Percentiles rank a stretch among this genome's conserved stretches.
Evolutionary conservation across 768 basidiomycete species (phyloP).

Genomic region (Panaeolus cyanescens): DNA sequence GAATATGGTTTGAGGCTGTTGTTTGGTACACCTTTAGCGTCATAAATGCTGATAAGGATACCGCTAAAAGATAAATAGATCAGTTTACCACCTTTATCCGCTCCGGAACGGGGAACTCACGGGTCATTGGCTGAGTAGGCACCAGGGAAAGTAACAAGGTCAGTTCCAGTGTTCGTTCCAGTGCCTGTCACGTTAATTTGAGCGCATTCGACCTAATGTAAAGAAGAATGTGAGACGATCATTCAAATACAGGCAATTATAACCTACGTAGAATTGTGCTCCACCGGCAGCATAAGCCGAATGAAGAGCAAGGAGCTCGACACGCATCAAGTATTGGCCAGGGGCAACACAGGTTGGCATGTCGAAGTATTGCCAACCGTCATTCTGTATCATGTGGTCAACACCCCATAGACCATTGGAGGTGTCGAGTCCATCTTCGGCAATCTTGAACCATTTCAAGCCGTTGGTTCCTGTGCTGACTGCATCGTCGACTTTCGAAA

Average conservation of each 20-base stretch:
- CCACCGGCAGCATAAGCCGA: conserved; percentile 51
- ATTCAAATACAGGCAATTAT: conserved; percentile 33
- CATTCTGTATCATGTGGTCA: conserved; percentile 12
- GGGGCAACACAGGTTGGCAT: conserved; percentile 14
- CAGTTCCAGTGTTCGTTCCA: conserved; percentile 7
- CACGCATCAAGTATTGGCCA: conserved; percentile 13
- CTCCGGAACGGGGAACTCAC: conserved; percentile 47
- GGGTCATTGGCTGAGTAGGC: conserved; percentile 13
- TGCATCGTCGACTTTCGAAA: conserved; percentile 15
- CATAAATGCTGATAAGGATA: conserved; percentile 15
- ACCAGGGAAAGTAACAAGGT: conserved; percentile 26
- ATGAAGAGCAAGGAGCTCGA: conserved; percentile 14
- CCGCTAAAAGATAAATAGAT: neutral
- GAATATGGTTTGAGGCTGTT: conserved; percentile 5
- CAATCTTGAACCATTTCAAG: conserved; percentile 14
- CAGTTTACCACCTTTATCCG: neutral
- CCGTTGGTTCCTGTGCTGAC: conserved; percentile 8
- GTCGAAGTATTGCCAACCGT: conserved; percentile 13
- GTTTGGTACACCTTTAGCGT: conserved; percentile 4
- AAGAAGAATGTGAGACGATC: neutral
- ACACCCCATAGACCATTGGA: conserved; percentile 12
- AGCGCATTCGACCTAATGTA: conserved; percentile 10
- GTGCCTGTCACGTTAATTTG: conserved; percentile 12
- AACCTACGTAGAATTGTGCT: conserved; percentile 76
- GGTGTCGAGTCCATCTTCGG: conserved; percentile 10